Percentiles rank a stretch among this genome's conserved stretches.
phyloP scores from a whole-genome alignment of 2,329 filamentous ascomycete genomes.

The Didymellaceae sp. region DNA sequence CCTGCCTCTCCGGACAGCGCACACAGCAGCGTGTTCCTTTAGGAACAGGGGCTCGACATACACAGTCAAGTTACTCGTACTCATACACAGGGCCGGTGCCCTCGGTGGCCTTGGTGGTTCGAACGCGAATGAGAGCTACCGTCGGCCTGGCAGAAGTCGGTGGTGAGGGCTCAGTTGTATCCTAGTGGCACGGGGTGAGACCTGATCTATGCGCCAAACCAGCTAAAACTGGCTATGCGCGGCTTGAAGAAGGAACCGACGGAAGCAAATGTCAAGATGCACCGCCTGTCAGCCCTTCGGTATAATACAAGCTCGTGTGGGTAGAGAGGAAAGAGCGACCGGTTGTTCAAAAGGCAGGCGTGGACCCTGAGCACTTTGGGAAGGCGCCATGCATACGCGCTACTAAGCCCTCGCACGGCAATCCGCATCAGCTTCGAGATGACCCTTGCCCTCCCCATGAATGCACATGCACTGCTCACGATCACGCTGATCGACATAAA shows the following conservation, averaged over 20 bases:
- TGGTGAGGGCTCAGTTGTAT: slow-evolving; percentile 22
- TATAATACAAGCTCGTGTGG: slow-evolving; percentile 8
- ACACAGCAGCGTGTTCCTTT: slow-evolving; percentile 9
- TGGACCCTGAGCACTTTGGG: slow-evolving; percentile 20
- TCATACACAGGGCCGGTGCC: slow-evolving; percentile 39
- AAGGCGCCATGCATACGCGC: slow-evolving; percentile 20
- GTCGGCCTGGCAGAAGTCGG: slow-evolving; percentile 19
- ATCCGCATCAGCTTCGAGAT: slow-evolving; percentile 14
- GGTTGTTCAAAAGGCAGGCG: slow-evolving; percentile 13
- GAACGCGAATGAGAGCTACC: slow-evolving; percentile 15
- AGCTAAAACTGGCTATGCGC: slow-evolving; percentile 14
- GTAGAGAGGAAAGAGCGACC: slow-evolving; percentile 10
- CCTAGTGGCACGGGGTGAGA: slow-evolving; percentile 17
- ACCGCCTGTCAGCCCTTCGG: slow-evolving; percentile 15
- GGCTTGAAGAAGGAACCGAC: slow-evolving; percentile 16
- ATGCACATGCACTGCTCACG: slow-evolving; percentile 15
- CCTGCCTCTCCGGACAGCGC: slow-evolving; percentile 13
- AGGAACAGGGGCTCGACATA: slow-evolving; percentile 34
- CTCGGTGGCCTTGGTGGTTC: slow-evolving; percentile 26
- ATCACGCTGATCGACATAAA: slow-evolving; percentile 15
- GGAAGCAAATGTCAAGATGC: slow-evolving; percentile 12
- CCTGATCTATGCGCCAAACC: slow-evolving; percentile 20
- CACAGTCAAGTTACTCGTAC: slow-evolving; percentile 19
- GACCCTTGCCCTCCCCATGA: slow-evolving; percentile 7
- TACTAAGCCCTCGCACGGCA: slow-evolving; percentile 14